Percentiles rank a stretch among this genome's conserved stretches.
Conservation (phyloP, 2,329 filamentous ascomycete genomes). For the Colletotrichum costaricense region DNA sequence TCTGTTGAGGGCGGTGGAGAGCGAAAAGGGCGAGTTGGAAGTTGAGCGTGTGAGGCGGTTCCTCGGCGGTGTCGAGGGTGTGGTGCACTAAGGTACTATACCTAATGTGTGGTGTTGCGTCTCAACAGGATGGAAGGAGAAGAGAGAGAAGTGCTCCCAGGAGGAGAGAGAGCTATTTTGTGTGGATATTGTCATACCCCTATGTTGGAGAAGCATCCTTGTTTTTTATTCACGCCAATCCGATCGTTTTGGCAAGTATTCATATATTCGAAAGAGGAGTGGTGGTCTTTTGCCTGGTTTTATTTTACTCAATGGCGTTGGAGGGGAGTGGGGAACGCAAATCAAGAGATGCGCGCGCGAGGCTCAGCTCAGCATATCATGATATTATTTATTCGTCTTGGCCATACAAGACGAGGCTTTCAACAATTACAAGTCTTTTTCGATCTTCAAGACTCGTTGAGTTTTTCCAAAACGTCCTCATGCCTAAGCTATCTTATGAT, state of each 20-base stretch:
- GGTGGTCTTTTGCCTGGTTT: neutral
- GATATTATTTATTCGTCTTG: neutral
- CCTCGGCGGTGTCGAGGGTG: conserved; percentile 80
- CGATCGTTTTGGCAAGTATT: neutral
- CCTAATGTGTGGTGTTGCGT: neutral
- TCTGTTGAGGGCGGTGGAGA: conserved; percentile 88
- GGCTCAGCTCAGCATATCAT: neutral
- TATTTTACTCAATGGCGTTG: neutral
- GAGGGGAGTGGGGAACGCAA: neutral
- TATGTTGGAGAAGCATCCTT: neutral
- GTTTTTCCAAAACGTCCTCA: neutral
- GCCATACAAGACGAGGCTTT: neutral
- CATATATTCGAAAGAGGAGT: neutral
- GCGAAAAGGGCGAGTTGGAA: conserved; percentile 81
- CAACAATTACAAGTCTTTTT: neutral
- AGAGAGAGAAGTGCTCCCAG: neutral
- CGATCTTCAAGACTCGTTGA: neutral
- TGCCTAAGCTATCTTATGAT: neutral
- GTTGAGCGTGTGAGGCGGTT: conserved; percentile 83
- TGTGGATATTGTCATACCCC: conserved; percentile 23
- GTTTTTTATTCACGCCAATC: neutral
- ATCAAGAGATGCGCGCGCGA: neutral
- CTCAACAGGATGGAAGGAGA: neutral
- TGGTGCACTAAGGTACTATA: conserved; percentile 49
- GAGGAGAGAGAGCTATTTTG: neutral